phyloP scores from a whole-genome alignment of 2,329 filamentous ascomycete species.

The Diplodia corticola region DNA sequence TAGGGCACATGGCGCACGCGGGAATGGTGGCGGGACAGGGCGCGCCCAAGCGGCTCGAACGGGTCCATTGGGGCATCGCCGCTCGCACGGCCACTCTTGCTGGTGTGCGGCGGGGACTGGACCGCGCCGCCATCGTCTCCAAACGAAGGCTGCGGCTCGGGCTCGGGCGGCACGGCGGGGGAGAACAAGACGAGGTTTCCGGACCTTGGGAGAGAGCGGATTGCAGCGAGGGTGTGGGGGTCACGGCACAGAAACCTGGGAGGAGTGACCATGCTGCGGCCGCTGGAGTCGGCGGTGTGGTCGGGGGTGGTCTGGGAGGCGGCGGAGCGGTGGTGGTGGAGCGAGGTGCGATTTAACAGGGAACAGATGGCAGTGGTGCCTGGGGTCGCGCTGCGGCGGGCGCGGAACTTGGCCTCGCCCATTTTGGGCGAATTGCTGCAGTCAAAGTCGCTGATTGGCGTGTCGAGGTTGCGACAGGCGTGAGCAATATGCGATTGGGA shows the following conservation, averaged over 20 bases:
- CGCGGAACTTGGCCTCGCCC: conserved; percentile 32
- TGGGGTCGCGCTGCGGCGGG: conserved; percentile 22
- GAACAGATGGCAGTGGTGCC: conserved; percentile 27
- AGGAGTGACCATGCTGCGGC: conserved; percentile 26
- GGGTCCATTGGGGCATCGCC: conserved; percentile 57
- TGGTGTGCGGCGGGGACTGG: background rate
- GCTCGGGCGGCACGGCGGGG: conserved; percentile 61
- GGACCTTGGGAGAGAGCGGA: conserved; percentile 6
- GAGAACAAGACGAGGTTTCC: conserved; percentile 48
- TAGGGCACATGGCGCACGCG: conserved; percentile 72
- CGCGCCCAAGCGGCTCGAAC: conserved; percentile 69
- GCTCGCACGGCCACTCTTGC: background rate
- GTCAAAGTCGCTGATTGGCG: conserved; percentile 14
- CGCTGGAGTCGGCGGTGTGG: conserved; percentile 29
- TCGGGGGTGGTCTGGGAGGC: background rate
- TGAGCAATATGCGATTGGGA: conserved; percentile 11
- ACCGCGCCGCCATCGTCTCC: conserved; percentile 37
- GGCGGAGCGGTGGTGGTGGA: conserved; percentile 17
- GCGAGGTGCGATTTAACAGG: conserved; percentile 27
- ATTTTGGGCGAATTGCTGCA: conserved; percentile 22
- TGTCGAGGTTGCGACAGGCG: background rate
- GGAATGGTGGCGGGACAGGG: conserved; percentile 60
- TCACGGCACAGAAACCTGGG: conserved; percentile 12
- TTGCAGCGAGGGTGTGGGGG: background rate
- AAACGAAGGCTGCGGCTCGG: conserved; percentile 41